These are phyloP conservation scores for Capsella rubella DNA, from an alignment of 441 rosid species.

Conservation along the genomic window DNA sequence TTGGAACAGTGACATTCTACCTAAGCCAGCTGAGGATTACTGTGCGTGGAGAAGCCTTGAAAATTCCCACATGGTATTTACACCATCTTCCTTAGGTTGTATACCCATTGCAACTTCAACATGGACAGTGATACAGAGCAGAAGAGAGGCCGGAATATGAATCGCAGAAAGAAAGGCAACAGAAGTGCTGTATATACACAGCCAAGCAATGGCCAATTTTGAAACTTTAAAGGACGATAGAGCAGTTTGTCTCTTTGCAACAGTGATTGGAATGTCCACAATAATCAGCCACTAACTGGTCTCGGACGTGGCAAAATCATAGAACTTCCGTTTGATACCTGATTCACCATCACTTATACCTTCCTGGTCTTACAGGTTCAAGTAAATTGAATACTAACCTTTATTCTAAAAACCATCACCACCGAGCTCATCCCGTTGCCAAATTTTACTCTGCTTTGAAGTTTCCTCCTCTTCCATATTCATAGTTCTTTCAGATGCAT, in stretches of 20 bases:
- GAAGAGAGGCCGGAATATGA: slow-evolving; percentile 11
- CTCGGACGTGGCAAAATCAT: slow-evolving; percentile 9
- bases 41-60: slow-evolving; percentile 3
- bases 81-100: slow-evolving; percentile 22
- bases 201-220: background rate
- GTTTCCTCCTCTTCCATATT: slow-evolving; percentile 67
- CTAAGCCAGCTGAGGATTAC: slow-evolving; percentile 9
- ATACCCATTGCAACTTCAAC: slow-evolving; percentile 20
- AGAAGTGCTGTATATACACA: slow-evolving; percentile 24
- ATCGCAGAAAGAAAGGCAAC: slow-evolving; percentile 15
- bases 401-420: slow-evolving; percentile 63
- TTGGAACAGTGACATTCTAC: slow-evolving; percentile 14
- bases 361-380: slow-evolving; percentile 32
- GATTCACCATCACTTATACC: slow-evolving; percentile 25
- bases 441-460: slow-evolving; percentile 55
- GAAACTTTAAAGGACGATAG: background rate
- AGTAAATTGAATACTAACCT: slow-evolving; percentile 54
- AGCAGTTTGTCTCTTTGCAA: slow-evolving; percentile 21
- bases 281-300: slow-evolving; percentile 28
- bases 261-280: slow-evolving; percentile 11
- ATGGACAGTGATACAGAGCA: slow-evolving; percentile 8
- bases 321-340: slow-evolving; percentile 8
- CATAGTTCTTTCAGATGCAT: slow-evolving; percentile 64
- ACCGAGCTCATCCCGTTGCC: slow-evolving; percentile 62
- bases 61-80: slow-evolving; percentile 24